These are phyloP conservation scores for Hypoxylon sp. DNA, from an alignment of 2,329 filamentous ascomycete species.

Conservation along the genomic window DNA sequence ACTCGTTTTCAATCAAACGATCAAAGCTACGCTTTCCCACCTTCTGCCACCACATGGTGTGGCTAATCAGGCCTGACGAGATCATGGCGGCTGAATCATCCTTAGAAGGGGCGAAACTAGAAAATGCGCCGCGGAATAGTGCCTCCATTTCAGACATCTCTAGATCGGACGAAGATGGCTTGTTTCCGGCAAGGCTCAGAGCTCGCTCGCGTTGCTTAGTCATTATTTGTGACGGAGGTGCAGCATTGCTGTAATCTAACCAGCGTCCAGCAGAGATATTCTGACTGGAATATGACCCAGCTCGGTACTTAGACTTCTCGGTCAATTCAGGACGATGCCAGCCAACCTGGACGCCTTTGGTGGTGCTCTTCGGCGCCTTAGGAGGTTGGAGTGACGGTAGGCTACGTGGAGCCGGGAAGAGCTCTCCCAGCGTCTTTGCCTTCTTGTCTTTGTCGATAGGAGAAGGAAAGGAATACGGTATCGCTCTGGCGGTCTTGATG, in stretches of 20 bases:
- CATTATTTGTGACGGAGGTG: constrained; percentile 66
- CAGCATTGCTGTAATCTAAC: constrained; percentile 76
- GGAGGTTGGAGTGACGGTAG: constrained; percentile 77
- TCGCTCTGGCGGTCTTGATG: constrained; percentile 76
- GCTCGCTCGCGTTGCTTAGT: constrained; percentile 79
- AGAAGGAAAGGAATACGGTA: constrained; percentile 59
- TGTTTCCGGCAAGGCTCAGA: constrained; percentile 73
- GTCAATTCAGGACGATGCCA: constrained; percentile 68
- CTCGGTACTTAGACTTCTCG: constrained; percentile 67
- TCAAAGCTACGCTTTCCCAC: constrained; percentile 75
- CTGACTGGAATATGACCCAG: constrained; percentile 75
- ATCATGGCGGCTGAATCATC: constrained; percentile 80
- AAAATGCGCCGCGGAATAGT: constrained; percentile 82
- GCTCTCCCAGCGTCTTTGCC: constrained; percentile 76
- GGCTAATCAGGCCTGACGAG: constrained; percentile 74
- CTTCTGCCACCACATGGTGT: constrained; percentile 80
- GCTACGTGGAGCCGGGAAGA: constrained; percentile 77
- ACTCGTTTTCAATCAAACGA: constrained; percentile 69
- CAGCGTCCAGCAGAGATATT: constrained; percentile 76
- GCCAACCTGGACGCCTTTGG: constrained; percentile 70
- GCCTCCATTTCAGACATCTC: constrained; percentile 78
- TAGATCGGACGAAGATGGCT: constrained; percentile 67
- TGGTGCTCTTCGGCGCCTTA: constrained; percentile 77
- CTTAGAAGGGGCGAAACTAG: constrained; percentile 81
- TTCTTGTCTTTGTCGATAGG: constrained; percentile 64